Percentiles rank a stretch among this genome's conserved stretches.
Evolutionary conservation across 108 stramenopile species (phyloP).

Genomic region (Cyclotella choctawhatcheeana): DNA sequence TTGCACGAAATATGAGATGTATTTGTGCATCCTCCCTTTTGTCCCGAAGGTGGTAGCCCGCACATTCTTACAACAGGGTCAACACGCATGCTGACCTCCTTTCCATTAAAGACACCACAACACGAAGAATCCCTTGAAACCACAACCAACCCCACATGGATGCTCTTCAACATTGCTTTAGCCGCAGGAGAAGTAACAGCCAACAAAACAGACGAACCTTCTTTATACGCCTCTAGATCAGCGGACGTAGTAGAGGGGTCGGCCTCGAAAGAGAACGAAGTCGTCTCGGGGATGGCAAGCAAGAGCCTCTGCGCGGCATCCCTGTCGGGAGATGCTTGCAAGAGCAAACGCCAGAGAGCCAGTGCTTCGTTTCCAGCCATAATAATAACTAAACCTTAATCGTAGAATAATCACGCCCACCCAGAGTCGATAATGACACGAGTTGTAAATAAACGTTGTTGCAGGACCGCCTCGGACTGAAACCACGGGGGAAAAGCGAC

Average conservation of each 20-base stretch:
- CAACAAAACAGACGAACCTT: neutral
- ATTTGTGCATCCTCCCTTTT: conserved; percentile 4
- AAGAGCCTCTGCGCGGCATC: neutral
- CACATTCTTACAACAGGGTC: neutral
- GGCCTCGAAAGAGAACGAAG: neutral
- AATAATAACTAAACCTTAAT: neutral
- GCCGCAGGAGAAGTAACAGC: neutral
- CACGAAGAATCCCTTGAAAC: neutral
- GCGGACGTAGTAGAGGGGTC: neutral
- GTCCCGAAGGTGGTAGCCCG: neutral
- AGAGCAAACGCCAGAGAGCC: neutral
- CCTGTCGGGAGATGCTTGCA: neutral
- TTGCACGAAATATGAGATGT: neutral
- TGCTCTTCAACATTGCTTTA: neutral
- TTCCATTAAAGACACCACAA: conserved; percentile 9
- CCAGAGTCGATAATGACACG: neutral
- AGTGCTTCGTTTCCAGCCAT: neutral
- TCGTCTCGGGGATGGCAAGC: neutral
- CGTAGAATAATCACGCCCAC: neutral
- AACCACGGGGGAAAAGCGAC: neutral
- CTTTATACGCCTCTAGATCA: neutral
- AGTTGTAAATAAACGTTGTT: neutral
- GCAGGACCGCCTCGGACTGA: neutral
- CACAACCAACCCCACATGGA: neutral
- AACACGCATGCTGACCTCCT: neutral